Evolutionary conservation across 495 filamentous ascomycete genomes (phyloP).

Genomic region (Daldinia decipiens): DNA sequence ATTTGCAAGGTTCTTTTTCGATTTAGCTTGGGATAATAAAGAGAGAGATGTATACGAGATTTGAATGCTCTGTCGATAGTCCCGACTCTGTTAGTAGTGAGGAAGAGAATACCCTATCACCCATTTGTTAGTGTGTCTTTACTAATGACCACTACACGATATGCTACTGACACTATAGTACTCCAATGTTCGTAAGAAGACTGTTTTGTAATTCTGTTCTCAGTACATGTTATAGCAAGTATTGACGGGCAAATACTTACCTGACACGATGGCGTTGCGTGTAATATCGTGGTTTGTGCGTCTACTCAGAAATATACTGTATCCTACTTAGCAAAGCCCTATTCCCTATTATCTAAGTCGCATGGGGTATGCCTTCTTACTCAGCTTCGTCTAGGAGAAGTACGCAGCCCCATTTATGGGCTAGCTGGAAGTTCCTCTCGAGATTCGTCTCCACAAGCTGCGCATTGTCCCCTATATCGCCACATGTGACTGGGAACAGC

Average conservation of each 20-base stretch:
- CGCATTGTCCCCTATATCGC: background rate
- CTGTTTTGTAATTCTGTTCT: background rate
- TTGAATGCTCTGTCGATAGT: slow-evolving; percentile 2
- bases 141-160: background rate
- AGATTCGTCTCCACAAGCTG: background rate
- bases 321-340: background rate
- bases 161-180: background rate
- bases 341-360: background rate
- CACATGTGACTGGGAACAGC: background rate
- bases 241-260: background rate
- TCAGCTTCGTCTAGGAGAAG: background rate
- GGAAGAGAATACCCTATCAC: background rate
- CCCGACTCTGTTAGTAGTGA: background rate
- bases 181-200: background rate
- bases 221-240: background rate
- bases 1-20: background rate
- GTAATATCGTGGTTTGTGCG: background rate
- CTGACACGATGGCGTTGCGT: background rate
- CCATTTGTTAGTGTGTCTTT: background rate
- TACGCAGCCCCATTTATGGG: background rate
- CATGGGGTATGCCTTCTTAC: background rate
- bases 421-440: background rate
- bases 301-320: background rate
- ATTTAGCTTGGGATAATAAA: background rate
- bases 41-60: background rate